Percentiles rank a stretch among this genome's conserved stretches.
Evolutionary conservation across 257 asterid species (phyloP).

Genomic region (Penstemon davidsonii): DNA sequence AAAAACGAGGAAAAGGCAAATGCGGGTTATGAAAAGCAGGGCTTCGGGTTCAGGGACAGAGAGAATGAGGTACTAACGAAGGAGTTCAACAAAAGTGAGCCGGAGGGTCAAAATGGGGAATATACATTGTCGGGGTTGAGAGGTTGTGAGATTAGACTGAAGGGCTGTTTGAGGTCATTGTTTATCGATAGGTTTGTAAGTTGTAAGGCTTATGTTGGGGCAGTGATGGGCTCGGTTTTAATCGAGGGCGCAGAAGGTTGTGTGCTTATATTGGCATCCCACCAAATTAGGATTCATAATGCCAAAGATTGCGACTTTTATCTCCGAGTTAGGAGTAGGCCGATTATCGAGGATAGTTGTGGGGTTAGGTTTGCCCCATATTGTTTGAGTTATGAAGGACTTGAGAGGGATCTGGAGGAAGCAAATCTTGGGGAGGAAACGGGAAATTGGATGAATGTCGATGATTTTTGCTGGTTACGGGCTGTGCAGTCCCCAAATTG

Average conservation of each 20-base stretch:
- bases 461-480: slow-evolving; percentile 87
- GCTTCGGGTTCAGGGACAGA: slow-evolving; percentile 57
- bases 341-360: slow-evolving; percentile 78
- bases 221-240: slow-evolving; percentile 49
- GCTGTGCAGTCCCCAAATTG: slow-evolving; percentile 89
- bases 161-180: slow-evolving; percentile 76
- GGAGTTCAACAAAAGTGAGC: slow-evolving; percentile 44
- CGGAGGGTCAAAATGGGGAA: slow-evolving; percentile 51
- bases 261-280: slow-evolving; percentile 70
- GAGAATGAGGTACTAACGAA: slow-evolving; percentile 48
- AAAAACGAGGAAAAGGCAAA: slow-evolving; percentile 34
- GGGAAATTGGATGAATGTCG: slow-evolving; percentile 84
- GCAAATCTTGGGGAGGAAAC: slow-evolving; percentile 81
- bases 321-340: slow-evolving; percentile 81
- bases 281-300: slow-evolving; percentile 81
- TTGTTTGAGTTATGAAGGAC: slow-evolving; percentile 60
- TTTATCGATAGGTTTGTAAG: slow-evolving; percentile 44
- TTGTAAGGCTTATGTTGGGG: slow-evolving; percentile 51
- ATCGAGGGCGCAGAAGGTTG: slow-evolving; percentile 68
- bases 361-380: slow-evolving; percentile 76
- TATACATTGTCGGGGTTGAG: slow-evolving; percentile 62
- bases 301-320: slow-evolving; percentile 75
- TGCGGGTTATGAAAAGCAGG: slow-evolving; percentile 27
- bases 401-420: slow-evolving; percentile 60
- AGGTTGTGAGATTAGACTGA: slow-evolving; percentile 65